Percentiles rank a stretch among this genome's conserved stretches.
Evolutionary conservation across 2,329 filamentous ascomycete genomes (phyloP).

Genomic region (Didymella segeticola): DNA sequence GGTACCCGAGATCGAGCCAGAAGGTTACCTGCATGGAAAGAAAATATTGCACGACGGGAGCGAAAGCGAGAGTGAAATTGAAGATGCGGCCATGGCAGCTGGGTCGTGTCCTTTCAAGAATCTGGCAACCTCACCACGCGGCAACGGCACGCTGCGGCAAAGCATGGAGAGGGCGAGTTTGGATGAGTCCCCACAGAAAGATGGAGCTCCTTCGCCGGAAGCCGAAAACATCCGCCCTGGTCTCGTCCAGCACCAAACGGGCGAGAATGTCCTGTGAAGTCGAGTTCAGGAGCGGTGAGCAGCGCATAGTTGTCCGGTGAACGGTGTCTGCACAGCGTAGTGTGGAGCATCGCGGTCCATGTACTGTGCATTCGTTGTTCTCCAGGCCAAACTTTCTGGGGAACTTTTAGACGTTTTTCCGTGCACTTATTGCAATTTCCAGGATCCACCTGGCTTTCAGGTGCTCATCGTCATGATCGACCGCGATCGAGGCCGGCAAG

Average conservation of each 20-base stretch:
- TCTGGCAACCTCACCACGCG: constrained; percentile 25
- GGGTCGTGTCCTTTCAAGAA: constrained; percentile 43
- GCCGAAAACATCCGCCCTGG: constrained; percentile 20
- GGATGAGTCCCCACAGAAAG: constrained; percentile 19
- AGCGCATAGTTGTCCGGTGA: constrained; percentile 20
- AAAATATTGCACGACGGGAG: constrained; percentile 39
- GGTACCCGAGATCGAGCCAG: constrained; percentile 46
- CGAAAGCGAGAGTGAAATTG: constrained; percentile 40
- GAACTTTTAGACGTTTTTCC: constrained; percentile 5
- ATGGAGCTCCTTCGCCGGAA: constrained; percentile 15
- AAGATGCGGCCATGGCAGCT: constrained; percentile 28
- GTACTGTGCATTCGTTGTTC: background rate
- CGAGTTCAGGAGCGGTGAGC: constrained; percentile 25
- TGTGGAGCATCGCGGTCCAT: constrained; percentile 5
- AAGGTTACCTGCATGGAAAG: constrained; percentile 48
- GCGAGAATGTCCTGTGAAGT: constrained; percentile 8
- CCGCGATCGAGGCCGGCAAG: constrained; percentile 12
- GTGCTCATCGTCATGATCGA: constrained; percentile 19
- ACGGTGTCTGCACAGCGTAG: background rate
- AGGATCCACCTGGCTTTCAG: constrained; percentile 10
- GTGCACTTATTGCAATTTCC: background rate
- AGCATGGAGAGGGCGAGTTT: constrained; percentile 13
- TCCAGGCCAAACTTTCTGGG: constrained; percentile 1
- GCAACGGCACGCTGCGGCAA: constrained; percentile 15
- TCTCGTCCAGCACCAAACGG: constrained; percentile 18